Base-by-base conservation (phyloP, 108 stramenopile genomes). In the Cylindrotheca closterium region DNA sequence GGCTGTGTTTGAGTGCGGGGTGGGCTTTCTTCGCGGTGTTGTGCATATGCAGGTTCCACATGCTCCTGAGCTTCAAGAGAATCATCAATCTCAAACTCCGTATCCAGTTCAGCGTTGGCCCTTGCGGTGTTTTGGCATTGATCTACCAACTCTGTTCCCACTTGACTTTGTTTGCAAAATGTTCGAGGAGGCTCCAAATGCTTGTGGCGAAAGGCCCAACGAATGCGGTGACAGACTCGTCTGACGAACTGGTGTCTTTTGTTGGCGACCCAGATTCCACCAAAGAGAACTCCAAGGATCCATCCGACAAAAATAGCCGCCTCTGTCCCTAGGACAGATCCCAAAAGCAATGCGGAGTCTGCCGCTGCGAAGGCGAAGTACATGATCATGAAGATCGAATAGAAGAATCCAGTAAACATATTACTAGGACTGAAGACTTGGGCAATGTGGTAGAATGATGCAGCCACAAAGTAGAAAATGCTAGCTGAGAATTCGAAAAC, bases 181-280 rank as follows among this genome's bases (percentile, higher is more conserved):
- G n/a, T n/a, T 7, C 68, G 27, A 10, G 58, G 58, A 10, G 68
- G 68, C 12, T 60, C 24, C 7, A 19, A 26, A n/a, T 15, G 32
- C 19, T 31, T 23, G 26, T 21, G 22, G 5, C 71, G 71, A 30
- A 65, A 60, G 8, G 30, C 29, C 1, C 55, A 26, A 15, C 71
- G 71, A 25, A 65, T 60, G n/a, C 32, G 17, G 27, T 73, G 64
- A 51, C 71, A 73, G 3, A 45, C 27, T 26, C 57, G 32, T 21
- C 71, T 56, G 31, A 65, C 60, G 12, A 50, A 47, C 53, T 73
- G 71, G 27, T 65, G 71, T 30, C 57, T 26, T 27, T 19, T 18
- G 3, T 59, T 47, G 51, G 66, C 66, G 53, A 51, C 28, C 37
- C 47, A 31, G 21, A 45, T 27, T 15, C 73, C 73, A 22, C 73